Base-by-base conservation (phyloP, 768 basidiomycete genomes). In the Galerina marginata region DNA sequence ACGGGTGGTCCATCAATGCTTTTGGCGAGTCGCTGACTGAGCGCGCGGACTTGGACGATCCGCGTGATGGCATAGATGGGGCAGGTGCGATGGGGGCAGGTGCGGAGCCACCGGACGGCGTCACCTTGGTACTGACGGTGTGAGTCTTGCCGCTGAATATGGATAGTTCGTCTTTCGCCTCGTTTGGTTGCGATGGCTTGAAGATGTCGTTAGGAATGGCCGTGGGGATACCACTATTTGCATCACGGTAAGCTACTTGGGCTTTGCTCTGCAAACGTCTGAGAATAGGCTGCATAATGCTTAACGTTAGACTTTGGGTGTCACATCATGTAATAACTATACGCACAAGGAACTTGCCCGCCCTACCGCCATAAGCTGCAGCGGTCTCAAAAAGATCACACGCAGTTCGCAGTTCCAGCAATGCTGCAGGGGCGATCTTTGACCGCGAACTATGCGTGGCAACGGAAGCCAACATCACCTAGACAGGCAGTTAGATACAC, bases 381-480 rank as follows among this genome's bases (percentile, higher is more conserved):
- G 87, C 90, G 26, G 74, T 74, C 65, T 86, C 82, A 66, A 90
- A 93, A 49, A 93, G 75, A 53, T 87, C 83, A 58, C 83, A 83
- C 0, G 88, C 90, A 39, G 75, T 73, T 42, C 83, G 82, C 5
- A 93, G 73, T 69, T 92, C 89, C 12, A 84, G 67, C 59, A 93
- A 69, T 1, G 92, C 91, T 11, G 88, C 89, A 12, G 84, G 79
- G 0, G 90, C 90, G 16, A 89, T 86, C 69, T 89, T 91, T 1
- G 85, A 89, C 40, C 79, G 79, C 12, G 85, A 81, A 37, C 85
- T 83, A 54, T 88, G 87, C 11, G 88, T 91, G 1, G 90, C 89
- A n/a, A 92, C 84, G 9, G 91, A 89, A 10, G 88, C 84, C 42
- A 92, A 69, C 85, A 93, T 88, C 26, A 92, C 86, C 91, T 92